Evolutionary conservation across 2,329 filamentous ascomycete genomes (phyloP).

Genomic region (Calonectria fujianensis): DNA sequence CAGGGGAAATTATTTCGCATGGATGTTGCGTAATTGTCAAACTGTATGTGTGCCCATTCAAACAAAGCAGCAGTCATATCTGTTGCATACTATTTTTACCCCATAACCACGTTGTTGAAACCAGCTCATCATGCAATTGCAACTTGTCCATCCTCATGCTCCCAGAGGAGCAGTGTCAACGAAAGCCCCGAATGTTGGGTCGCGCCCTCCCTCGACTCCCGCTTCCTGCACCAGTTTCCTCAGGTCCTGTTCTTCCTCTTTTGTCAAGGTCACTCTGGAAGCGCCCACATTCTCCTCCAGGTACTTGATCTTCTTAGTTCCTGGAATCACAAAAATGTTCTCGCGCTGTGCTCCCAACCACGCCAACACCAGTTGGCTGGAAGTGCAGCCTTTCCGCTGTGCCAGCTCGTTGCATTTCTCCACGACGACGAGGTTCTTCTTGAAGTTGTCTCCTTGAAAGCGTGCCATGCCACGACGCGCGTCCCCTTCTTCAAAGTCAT

Average conservation of each 20-base stretch:
- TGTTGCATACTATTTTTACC: conserved; percentile 37
- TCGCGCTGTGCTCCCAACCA: conserved; percentile 78
- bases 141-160: conserved; percentile 22
- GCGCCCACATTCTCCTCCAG: conserved; percentile 67
- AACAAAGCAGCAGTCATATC: conserved; percentile 19
- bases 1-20: conserved; percentile 47
- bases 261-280: conserved; percentile 56
- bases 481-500: conserved; percentile 65
- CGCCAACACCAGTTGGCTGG: conserved; percentile 76
- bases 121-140: neutral
- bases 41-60: conserved; percentile 4
- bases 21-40: conserved; percentile 41
- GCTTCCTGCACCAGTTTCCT: conserved; percentile 55
- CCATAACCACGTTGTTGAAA: neutral
- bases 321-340: conserved; percentile 76
- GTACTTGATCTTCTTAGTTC: conserved; percentile 68
- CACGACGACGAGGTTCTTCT: conserved; percentile 73
- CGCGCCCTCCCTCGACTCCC: conserved; percentile 54
- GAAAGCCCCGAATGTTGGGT: conserved; percentile 47
- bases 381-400: conserved; percentile 72
- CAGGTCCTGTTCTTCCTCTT: conserved; percentile 60
- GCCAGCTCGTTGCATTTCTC: conserved; percentile 58
- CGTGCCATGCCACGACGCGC: conserved; percentile 42
- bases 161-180: conserved; percentile 46
- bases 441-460: conserved; percentile 54